These are phyloP conservation scores for Takashimella koratensis DNA, from an alignment of 1,284 basidiomycete species.

Conservation along the genomic window DNA sequence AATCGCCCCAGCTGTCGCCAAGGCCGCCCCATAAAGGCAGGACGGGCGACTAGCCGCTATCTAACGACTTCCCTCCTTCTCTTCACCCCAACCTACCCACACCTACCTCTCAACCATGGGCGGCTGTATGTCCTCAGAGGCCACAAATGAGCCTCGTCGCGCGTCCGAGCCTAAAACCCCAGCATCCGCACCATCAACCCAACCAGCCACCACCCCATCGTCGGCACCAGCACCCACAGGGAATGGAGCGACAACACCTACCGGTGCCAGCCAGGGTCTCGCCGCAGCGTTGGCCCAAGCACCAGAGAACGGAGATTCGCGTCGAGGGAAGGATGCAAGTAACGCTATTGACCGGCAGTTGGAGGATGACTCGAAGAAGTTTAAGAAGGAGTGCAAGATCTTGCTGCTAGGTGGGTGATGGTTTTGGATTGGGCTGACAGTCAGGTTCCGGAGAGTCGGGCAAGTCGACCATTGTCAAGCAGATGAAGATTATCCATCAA, in stretches of 20 bases:
- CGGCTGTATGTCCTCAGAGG: conserved; percentile 34
- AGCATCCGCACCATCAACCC: background rate
- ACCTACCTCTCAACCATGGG: conserved; percentile 26
- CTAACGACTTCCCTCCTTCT: background rate
- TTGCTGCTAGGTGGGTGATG: conserved; percentile 70
- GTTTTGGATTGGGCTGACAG: conserved; percentile 5
- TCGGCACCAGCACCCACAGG: conserved; percentile 12
- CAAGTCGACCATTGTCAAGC: conserved; percentile 95
- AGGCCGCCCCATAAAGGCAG: background rate
- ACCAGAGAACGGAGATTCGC: conserved; percentile 12
- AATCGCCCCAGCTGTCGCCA: background rate
- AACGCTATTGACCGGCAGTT: conserved; percentile 56
- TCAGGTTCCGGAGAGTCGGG: conserved; percentile 79
- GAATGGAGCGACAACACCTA: conserved; percentile 5
- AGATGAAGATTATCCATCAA: conserved; percentile 99
- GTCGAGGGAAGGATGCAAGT: conserved; percentile 60
- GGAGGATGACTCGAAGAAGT: conserved; percentile 57
- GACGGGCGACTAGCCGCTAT: background rate
- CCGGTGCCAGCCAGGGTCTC: conserved; percentile 23
- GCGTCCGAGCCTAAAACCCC: conserved; percentile 11
- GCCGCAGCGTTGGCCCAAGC: conserved; percentile 36
- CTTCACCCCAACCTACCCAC: background rate
- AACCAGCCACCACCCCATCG: conserved; percentile 6
- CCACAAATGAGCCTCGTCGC: conserved; percentile 19
- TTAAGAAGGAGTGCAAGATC: conserved; percentile 92